A percentile compares a stretch with the other conserved stretches of the same genome.
Conservation (phyloP, 2,329 filamentous ascomycete genomes). For the Akanthomyces uredinophilus region DNA sequence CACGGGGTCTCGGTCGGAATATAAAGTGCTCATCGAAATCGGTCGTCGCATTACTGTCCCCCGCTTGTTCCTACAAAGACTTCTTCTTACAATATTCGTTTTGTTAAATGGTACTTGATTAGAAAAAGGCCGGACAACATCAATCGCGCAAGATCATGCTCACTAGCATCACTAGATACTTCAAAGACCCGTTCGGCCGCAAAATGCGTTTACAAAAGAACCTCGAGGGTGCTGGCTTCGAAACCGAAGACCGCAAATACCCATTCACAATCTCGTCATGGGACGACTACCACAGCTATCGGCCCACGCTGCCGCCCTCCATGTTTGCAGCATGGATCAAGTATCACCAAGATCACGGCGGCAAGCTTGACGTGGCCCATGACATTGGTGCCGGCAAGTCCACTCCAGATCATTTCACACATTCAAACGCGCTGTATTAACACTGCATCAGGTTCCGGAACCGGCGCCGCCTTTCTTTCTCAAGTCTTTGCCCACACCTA, state of each 20-base stretch:
- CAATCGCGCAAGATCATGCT: not conserved
- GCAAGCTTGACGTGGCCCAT: conserved; percentile 7
- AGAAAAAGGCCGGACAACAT: not conserved
- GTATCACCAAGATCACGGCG: conserved; percentile 7
- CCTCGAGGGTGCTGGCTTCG: not conserved
- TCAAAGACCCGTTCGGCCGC: conserved; percentile 1
- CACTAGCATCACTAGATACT: not conserved
- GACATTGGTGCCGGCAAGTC: conserved; percentile 12
- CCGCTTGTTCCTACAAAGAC: not conserved
- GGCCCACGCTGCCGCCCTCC: conserved; percentile 9
- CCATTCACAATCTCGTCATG: conserved; percentile 13
- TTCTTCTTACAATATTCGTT: not conserved
- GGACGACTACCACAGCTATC: conserved; percentile 9
- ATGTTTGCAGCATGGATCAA: conserved; percentile 13
- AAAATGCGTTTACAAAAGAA: not conserved
- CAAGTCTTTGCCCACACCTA: conserved; percentile 12
- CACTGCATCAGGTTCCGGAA: not conserved
- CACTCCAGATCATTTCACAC: too few species aligned
- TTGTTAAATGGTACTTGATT: not conserved
- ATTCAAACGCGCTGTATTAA: not conserved
- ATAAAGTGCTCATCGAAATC: not conserved
- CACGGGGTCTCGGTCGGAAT: not conserved
- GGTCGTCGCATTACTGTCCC: not conserved
- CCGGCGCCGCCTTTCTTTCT: conserved; percentile 9
- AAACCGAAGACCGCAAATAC: conserved; percentile 9